Evolutionary conservation across 768 basidiomycete genomes (phyloP).

Genomic region (Podaxis sp.): DNA sequence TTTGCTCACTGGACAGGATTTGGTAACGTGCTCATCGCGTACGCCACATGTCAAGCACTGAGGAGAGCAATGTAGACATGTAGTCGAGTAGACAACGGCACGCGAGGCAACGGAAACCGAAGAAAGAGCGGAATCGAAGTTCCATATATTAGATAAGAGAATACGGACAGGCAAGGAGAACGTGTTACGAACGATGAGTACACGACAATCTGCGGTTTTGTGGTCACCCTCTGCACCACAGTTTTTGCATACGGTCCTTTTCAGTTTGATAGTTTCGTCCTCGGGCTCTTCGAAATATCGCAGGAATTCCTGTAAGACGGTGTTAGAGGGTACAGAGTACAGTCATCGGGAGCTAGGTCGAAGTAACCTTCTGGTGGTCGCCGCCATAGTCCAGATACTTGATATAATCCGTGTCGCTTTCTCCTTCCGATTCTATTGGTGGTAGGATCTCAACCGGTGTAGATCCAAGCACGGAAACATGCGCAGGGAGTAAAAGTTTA

Average conservation of each 20-base stretch:
- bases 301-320: conserved; percentile 41
- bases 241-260: conserved; percentile 66
- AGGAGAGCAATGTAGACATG: not conserved
- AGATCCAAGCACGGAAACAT: conserved; percentile 60
- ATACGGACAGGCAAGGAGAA: conserved; percentile 15
- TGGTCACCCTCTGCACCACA: conserved; percentile 78
- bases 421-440: conserved; percentile 39
- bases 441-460: conserved; percentile 47
- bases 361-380: conserved; percentile 42
- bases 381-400: conserved; percentile 79
- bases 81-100: not conserved
- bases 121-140: not conserved
- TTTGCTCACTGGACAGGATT: conserved; percentile 79
- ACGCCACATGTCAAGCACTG: conserved; percentile 83
- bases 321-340: not conserved
- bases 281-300: conserved; percentile 65
- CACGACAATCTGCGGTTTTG: conserved; percentile 64
- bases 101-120: not conserved
- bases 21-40: conserved; percentile 75
- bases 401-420: conserved; percentile 63
- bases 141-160: conserved; percentile 5
- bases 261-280: conserved; percentile 40
- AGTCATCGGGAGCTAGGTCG: not conserved
- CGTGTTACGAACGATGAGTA: conserved; percentile 58
- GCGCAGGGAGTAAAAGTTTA: conserved; percentile 61